Percentiles rank a stretch among this genome's conserved stretches.
Evolutionary conservation across 305 asterid species (phyloP).

Genomic region (Fraxinus sp.): DNA sequence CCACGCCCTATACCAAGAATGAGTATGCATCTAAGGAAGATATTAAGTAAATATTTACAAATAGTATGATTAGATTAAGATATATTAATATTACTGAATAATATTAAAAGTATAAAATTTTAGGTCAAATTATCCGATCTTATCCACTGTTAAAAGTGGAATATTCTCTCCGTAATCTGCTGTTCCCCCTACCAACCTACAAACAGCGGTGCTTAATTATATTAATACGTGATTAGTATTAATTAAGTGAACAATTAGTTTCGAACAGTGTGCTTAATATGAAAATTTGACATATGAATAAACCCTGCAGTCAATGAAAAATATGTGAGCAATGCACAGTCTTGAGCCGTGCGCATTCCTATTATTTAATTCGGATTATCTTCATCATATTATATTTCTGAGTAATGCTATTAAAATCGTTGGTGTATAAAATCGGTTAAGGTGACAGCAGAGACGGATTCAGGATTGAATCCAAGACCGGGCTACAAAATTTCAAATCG

Average conservation of each 20-base stretch:
- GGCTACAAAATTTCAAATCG: no score
- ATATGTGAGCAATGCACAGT: conserved; percentile 10
- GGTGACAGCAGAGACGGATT: no score
- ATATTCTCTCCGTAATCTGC: not conserved
- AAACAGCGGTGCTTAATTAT: not conserved
- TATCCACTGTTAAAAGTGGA: not conserved
- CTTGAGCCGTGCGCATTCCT: conserved; percentile 42
- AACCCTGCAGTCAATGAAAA: not conserved
- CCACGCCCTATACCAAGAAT: not conserved
- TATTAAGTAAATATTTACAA: not conserved
- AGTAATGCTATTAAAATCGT: no score
- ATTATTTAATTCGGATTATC: not conserved
- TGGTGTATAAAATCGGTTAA: no score
- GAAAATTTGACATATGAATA: not conserved
- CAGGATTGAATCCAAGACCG: no score
- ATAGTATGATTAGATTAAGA: not conserved
- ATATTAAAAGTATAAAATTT: not conserved
- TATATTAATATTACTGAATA: not conserved
- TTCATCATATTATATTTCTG: no score
- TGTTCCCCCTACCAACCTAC: conserved; percentile 2
- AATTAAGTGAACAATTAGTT: conserved; percentile 8
- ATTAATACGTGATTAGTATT: not conserved
- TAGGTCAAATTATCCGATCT: not conserved
- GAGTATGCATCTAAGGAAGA: not conserved
- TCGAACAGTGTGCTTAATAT: conserved; percentile 20